phyloP scores from a whole-genome alignment of 2,329 filamentous ascomycete species.

The Fusarium tricinctum region DNA sequence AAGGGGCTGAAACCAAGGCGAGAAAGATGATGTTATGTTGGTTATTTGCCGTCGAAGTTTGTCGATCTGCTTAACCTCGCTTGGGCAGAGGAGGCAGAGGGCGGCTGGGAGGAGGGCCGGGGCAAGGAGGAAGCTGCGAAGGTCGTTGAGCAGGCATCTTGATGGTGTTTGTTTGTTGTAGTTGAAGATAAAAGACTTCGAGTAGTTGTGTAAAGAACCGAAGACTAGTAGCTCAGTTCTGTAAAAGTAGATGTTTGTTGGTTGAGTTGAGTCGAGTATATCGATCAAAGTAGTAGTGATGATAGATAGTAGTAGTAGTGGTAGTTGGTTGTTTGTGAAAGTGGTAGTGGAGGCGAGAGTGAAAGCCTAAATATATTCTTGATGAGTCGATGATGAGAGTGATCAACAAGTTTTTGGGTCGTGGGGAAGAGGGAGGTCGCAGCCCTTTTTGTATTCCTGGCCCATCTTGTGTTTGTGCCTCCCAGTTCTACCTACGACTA shows the following conservation, averaged over 20 bases:
- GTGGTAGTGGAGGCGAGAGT: slow-evolving; percentile 35
- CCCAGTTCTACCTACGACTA: slow-evolving; percentile 17
- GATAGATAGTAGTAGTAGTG: slow-evolving; percentile 12
- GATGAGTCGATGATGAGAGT: slow-evolving; percentile 46
- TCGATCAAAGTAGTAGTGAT: slow-evolving; percentile 20
- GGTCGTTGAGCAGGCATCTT: slow-evolving; percentile 72
- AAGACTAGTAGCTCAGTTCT: slow-evolving; percentile 44
- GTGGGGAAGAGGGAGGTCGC: slow-evolving; percentile 49
- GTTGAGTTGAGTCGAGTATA: slow-evolving; percentile 23
- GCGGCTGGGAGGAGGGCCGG: slow-evolving; percentile 73
- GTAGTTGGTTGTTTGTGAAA: slow-evolving; percentile 28
- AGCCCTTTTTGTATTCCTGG: slow-evolving; percentile 52
- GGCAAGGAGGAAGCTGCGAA: slow-evolving; percentile 76
- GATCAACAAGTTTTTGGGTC: slow-evolving; percentile 24
- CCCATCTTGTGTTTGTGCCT: slow-evolving; percentile 51
- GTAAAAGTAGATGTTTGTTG: slow-evolving; percentile 26
- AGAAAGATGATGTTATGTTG: slow-evolving; percentile 11
- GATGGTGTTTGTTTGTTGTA: slow-evolving; percentile 42
- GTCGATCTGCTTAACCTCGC: slow-evolving; percentile 60
- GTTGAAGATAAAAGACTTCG: slow-evolving; percentile 32
- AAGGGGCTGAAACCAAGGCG: slow-evolving; percentile 21
- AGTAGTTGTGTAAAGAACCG: slow-evolving; percentile 39
- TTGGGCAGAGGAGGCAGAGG: slow-evolving; percentile 76
- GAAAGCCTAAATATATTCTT: slow-evolving; percentile 39
- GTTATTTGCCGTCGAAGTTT: slow-evolving; percentile 14